A percentile compares a stretch with the other conserved stretches of the same genome.
Evolutionary conservation across 2,329 filamentous ascomycete species (phyloP).

Genomic region (Cordyceps tenuipes): DNA sequence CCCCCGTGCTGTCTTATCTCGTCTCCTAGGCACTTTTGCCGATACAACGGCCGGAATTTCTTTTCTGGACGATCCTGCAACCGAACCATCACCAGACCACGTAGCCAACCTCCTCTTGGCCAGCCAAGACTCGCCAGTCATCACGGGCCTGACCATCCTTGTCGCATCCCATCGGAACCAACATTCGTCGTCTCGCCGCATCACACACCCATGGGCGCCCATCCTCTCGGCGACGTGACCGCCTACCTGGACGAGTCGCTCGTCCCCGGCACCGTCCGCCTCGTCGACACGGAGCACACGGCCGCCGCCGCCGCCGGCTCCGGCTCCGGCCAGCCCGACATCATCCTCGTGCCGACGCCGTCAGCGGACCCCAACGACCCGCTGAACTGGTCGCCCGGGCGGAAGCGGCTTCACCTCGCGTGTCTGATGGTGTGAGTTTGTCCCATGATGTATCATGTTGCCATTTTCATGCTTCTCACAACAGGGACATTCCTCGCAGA

Average conservation of each 20-base stretch:
- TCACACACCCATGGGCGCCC: neutral
- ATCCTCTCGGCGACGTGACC: neutral
- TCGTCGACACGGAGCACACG: conserved; percentile 30
- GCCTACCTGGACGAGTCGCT: conserved; percentile 10
- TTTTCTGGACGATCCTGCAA: neutral
- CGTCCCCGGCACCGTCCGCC: conserved; percentile 32
- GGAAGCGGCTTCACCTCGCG: conserved; percentile 20
- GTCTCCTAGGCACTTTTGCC: neutral
- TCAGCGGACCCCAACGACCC: conserved; percentile 44
- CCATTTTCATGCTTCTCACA: too few species aligned
- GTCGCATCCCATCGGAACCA: neutral
- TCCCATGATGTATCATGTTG: neutral
- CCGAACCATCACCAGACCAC: too few species aligned
- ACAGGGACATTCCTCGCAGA: conserved; percentile 16
- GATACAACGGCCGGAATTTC: neutral
- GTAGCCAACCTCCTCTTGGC: too few species aligned
- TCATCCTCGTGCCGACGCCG: conserved; percentile 43
- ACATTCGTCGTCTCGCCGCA: too few species aligned
- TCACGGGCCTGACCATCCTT: too few species aligned
- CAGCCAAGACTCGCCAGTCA: too few species aligned
- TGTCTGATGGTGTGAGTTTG: conserved; percentile 23
- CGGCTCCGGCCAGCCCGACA: conserved; percentile 24
- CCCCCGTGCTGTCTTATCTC: too few species aligned
- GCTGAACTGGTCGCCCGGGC: conserved; percentile 36
- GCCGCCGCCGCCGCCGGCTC: conserved; percentile 23